Percentiles rank a stretch among this genome's conserved stretches.
phyloP scores from a whole-genome alignment of 2,329 filamentous ascomycete species.

The Malbranchea cinnamomea region DNA sequence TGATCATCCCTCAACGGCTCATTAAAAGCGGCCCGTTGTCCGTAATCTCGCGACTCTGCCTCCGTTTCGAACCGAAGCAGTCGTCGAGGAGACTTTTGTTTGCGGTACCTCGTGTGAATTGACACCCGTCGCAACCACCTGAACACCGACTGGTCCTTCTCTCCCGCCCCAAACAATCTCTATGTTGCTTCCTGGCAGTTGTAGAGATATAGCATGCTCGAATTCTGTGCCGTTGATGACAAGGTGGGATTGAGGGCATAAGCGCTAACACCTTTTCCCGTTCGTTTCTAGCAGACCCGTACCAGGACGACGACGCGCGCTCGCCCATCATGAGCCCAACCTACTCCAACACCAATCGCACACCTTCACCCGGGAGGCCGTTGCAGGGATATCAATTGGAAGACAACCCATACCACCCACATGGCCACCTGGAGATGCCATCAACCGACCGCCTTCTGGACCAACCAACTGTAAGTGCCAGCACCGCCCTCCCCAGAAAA shows the following conservation, averaged over 20 bases:
- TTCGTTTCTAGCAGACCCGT: conserved; percentile 20
- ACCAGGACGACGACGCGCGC: conserved; percentile 28
- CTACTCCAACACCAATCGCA: conserved; percentile 36
- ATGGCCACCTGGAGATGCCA: conserved; percentile 53
- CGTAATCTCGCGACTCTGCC: too few relatives aligned
- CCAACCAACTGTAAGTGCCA: conserved; percentile 64
- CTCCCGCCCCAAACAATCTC: too few relatives aligned
- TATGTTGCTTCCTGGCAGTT: too few relatives aligned
- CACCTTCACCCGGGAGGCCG: conserved; percentile 64
- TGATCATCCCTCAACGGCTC: too few relatives aligned
- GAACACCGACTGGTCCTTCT: too few relatives aligned
- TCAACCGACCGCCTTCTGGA: conserved; percentile 61
- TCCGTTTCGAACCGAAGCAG: too few relatives aligned
- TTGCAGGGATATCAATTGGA: conserved; percentile 68
- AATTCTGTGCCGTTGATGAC: not conserved
- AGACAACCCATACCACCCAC: conserved; percentile 52
- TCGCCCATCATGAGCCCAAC: conserved; percentile 38
- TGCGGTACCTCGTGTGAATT: too few relatives aligned
- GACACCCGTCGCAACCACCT: too few relatives aligned
- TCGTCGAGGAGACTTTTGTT: too few relatives aligned
- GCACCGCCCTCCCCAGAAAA: not conserved
- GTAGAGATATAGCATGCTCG: too few relatives aligned
- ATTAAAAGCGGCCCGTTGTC: too few relatives aligned
- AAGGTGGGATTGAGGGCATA: conserved; percentile 1
- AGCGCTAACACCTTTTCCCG: conserved; percentile 8